These are phyloP conservation scores for Pseudognaphalium luteoalbum DNA, from an alignment of 129 eudicot genomes.

Conservation along the genomic window DNA sequence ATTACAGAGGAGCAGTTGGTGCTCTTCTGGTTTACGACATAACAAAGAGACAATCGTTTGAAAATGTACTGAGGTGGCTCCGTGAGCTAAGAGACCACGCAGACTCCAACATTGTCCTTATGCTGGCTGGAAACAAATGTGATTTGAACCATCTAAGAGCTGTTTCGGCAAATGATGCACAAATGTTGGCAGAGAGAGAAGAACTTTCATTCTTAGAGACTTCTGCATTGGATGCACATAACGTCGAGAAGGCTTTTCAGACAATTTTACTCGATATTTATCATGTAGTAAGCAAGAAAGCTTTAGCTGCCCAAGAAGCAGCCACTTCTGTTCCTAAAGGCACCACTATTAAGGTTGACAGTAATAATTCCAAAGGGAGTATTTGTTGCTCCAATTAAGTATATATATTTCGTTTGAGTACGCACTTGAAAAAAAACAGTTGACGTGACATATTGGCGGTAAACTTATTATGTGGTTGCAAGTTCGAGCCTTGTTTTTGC, in stretches of 20 bases:
- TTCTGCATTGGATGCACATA: conserved; percentile 41
- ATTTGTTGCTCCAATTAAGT: conserved; percentile 35
- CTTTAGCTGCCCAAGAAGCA: conserved; percentile 42
- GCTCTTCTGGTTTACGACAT: conserved; percentile 45
- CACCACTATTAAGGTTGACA: conserved; percentile 37
- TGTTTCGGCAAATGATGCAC: conserved; percentile 33
- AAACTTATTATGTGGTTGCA: conserved; percentile 15
- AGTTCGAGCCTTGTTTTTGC: conserved; percentile 19
- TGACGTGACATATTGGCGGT: conserved; percentile 7
- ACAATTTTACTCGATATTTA: conserved; percentile 40
- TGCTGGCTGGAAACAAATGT: conserved; percentile 46
- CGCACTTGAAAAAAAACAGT: conserved; percentile 18
- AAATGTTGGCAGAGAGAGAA: conserved; percentile 44
- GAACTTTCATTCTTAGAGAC: conserved; percentile 38
- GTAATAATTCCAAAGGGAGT: conserved; percentile 27
- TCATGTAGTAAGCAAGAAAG: conserved; percentile 40
- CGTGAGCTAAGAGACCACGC: conserved; percentile 47
- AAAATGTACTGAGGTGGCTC: conserved; percentile 49
- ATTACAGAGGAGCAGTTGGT: conserved; percentile 45
- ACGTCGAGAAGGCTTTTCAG: conserved; percentile 48
- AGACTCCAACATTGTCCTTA: conserved; percentile 44
- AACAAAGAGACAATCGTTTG: conserved; percentile 61
- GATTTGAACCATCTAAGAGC: conserved; percentile 48
- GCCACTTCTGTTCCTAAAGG: conserved; percentile 36
- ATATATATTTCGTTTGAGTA: conserved; percentile 20